phyloP scores from a whole-genome alignment of 2,329 filamentous ascomycete species.

The Plenodomus tracheiphilus region DNA sequence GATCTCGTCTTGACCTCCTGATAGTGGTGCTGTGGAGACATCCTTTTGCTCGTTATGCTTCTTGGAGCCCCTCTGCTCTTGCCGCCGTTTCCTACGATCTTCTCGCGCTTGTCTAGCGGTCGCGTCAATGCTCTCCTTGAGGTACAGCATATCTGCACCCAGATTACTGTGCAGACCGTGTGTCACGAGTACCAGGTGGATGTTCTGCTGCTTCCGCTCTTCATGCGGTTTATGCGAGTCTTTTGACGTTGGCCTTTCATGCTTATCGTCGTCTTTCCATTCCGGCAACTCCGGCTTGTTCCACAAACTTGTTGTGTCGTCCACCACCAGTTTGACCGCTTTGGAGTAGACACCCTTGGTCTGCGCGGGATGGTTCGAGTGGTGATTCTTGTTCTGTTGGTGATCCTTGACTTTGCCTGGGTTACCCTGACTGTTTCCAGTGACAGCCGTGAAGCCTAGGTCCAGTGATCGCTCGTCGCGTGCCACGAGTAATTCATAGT shows the following conservation, averaged over 20 bases:
- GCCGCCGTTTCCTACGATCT: slow-evolving; percentile 64
- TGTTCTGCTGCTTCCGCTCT: slow-evolving; percentile 67
- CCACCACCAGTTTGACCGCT: slow-evolving; percentile 75
- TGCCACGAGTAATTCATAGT: slow-evolving; percentile 83
- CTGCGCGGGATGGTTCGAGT: slow-evolving; percentile 60
- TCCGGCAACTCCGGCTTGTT: slow-evolving; percentile 83
- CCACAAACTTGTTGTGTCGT: slow-evolving; percentile 90
- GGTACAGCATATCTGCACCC: slow-evolving; percentile 91
- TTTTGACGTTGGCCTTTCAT: slow-evolving; percentile 27
- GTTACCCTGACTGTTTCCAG: slow-evolving; percentile 55
- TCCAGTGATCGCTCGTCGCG: slow-evolving; percentile 83
- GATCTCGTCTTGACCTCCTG: slow-evolving; percentile 55
- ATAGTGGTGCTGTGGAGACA: slow-evolving; percentile 51
- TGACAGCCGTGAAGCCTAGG: slow-evolving; percentile 62
- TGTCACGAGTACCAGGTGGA: slow-evolving; percentile 90
- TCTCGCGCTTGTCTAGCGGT: slow-evolving; percentile 73
- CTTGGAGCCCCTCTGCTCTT: slow-evolving; percentile 28
- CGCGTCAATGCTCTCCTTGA: slow-evolving; percentile 96
- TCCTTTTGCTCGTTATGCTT: slow-evolving; percentile 10
- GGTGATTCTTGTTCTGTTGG: slow-evolving; percentile 63
- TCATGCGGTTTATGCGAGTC: slow-evolving; percentile 23
- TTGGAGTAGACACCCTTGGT: slow-evolving; percentile 80
- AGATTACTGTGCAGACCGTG: slow-evolving; percentile 96
- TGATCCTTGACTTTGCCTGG: slow-evolving; percentile 74
- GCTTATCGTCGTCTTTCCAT: slow-evolving; percentile 50